These are phyloP conservation scores for Luffa aegyptiaca DNA, from an alignment of 306 rosid species.

Conservation along the genomic window DNA sequence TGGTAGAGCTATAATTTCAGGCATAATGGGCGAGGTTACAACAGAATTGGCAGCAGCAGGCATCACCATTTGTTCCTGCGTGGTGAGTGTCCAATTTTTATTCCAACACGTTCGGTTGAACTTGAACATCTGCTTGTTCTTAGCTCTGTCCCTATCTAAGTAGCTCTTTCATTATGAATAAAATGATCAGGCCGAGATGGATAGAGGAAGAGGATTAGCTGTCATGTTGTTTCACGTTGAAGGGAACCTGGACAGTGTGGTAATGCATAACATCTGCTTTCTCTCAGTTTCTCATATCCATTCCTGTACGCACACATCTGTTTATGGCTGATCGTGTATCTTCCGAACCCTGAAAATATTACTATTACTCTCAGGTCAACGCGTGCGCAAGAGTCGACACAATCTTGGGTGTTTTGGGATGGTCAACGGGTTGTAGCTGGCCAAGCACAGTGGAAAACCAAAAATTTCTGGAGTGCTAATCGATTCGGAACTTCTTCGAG, in stretches of 20 bases:
- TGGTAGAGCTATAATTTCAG: constrained; percentile 34
- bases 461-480: constrained; percentile 48
- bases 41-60: constrained; percentile 72
- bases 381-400: constrained; percentile 61
- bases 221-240: constrained; percentile 85
- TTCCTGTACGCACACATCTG: neutral
- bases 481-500: neutral
- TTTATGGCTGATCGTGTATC: neutral
- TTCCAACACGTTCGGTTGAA: constrained; percentile 14
- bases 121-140: constrained; percentile 14
- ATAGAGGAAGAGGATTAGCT: constrained; percentile 85
- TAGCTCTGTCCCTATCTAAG: neutral
- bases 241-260: constrained; percentile 69
- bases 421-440: constrained; percentile 99
- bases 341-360: neutral
- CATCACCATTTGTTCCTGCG: constrained; percentile 76
- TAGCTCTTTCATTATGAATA: constrained; percentile 22
- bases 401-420: constrained; percentile 75
- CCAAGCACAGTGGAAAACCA: constrained; percentile 46
- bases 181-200: constrained; percentile 90
- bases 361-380: constrained; percentile 34
- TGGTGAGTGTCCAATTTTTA: constrained; percentile 57
- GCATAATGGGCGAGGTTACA: constrained; percentile 92
- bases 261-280: constrained; percentile 20
- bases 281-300: neutral